phyloP scores from a whole-genome alignment of 768 basidiomycete genomes.

The Mycena filopes region DNA sequence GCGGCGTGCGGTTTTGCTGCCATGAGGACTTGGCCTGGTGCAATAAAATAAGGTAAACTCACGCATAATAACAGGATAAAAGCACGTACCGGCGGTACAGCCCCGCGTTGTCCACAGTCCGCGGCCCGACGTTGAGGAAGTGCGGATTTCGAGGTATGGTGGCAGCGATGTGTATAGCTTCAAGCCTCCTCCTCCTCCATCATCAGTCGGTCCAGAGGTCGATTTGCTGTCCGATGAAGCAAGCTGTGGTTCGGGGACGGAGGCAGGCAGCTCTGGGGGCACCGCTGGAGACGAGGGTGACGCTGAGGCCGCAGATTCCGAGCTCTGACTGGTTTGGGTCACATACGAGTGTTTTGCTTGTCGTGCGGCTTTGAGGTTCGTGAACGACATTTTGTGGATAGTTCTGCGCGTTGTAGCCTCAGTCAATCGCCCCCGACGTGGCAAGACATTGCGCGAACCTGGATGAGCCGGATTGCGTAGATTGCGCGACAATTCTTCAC shows the following conservation, averaged over 20 bases:
- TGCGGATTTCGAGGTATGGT: slow-evolving; percentile 50
- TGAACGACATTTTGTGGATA: slow-evolving; percentile 52
- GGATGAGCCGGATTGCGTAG: too few species aligned
- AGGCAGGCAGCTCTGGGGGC: slow-evolving; percentile 49
- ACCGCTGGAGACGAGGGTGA: slow-evolving; percentile 18
- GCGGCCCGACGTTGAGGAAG: slow-evolving; percentile 51
- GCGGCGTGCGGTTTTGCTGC: slow-evolving; percentile 67
- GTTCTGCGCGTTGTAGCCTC: too few species aligned
- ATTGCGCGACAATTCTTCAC: too few species aligned
- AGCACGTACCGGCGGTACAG: slow-evolving; percentile 49
- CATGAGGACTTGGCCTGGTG: slow-evolving; percentile 69
- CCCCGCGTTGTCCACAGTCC: slow-evolving; percentile 54
- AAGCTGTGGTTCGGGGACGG: too few species aligned
- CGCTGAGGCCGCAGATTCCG: too few species aligned
- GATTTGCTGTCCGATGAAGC: slow-evolving; percentile 37
- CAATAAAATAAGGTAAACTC: neutral
- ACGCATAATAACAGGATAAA: neutral
- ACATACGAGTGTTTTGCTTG: slow-evolving; percentile 47
- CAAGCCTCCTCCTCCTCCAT: slow-evolving; percentile 7
- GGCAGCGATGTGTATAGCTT: slow-evolving; percentile 49
- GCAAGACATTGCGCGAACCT: too few species aligned
- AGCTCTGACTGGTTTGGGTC: slow-evolving; percentile 29
- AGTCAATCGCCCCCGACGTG: too few species aligned
- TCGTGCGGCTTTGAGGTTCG: slow-evolving; percentile 45
- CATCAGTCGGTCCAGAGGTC: too few species aligned